Conservation (phyloP, 1,284 basidiomycete species). For the Dichomitus squalens region DNA sequence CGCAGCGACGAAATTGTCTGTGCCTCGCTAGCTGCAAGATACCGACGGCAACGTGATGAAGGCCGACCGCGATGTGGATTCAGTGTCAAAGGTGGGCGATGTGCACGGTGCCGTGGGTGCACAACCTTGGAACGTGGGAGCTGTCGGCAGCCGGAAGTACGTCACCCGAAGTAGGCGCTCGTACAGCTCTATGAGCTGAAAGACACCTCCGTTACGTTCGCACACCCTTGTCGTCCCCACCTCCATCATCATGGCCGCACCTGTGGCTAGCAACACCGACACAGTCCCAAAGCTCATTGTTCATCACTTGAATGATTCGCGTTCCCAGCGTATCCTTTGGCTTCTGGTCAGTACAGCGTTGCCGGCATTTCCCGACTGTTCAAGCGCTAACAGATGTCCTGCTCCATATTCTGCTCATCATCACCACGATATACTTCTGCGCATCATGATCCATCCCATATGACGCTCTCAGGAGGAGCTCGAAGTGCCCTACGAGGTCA, state of each 20-base stretch:
- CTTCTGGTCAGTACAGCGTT: constrained; percentile 45
- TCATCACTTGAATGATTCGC: constrained; percentile 54
- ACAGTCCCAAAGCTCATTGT: constrained; percentile 35
- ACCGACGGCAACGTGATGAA: no score
- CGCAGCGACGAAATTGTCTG: background rate
- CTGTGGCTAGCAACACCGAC: background rate
- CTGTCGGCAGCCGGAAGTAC: no score
- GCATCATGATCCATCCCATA: constrained; percentile 3
- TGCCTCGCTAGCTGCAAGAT: background rate
- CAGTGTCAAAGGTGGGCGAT: background rate
- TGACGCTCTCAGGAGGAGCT: constrained; percentile 49
- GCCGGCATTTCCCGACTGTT: background rate
- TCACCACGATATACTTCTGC: background rate
- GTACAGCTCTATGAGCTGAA: no score
- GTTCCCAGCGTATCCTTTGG: constrained; percentile 57
- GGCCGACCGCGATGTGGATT: background rate
- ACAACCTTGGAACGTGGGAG: no score
- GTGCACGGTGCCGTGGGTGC: no score
- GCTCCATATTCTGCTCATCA: background rate
- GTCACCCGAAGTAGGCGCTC: no score
- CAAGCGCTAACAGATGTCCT: background rate
- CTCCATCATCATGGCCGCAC: constrained; percentile 17
- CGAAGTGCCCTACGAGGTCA: constrained; percentile 48
- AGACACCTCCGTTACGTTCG: no score
- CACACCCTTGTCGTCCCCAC: background rate